Evolutionary conservation across 257 asterid genomes (phyloP), one percentile per base, ranked within the genome.

Genomic region (Rehmannia glutinosa): DNA sequence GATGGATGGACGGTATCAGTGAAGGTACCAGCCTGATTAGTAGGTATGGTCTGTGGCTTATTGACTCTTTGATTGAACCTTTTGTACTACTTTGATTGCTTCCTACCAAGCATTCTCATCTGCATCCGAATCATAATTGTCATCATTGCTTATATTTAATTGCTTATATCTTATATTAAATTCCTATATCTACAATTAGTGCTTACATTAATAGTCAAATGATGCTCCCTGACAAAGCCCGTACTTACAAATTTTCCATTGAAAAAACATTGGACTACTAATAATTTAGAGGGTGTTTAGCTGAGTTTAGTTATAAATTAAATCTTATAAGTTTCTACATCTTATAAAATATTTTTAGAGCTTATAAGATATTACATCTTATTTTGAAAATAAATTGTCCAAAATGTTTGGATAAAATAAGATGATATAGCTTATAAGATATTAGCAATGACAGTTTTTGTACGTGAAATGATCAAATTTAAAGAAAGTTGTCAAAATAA

Each of bases 31-130:
- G 32, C 32, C 47, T 30, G 1, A 3, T 45, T 35, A 16, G 64
- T 67, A 38, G 72, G 42, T 68, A 42, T 42, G 41, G 43, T 6
- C 45, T 8, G 32, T 54, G 47, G 35, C 33, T 42, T 41, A 42
- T 68, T 68, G 65, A 55, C 35, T 43, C 24, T 27, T 54, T 53
- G 19, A 66, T 21, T 53, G 15, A 39, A 35, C 54, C 16, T 42
- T 13, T 55, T 3, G 15, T 68, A 27, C 43, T 13, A 2, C 3
- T 67, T 63, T 63, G 16, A 10, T 45, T 67, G 36, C 47, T 7
- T 13, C 54, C 54, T 5, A 62, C 39, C 54, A 23, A 41, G 39
- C 43, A 23, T 19, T 19, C n/a, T n/a, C n/a, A n/a, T n/a, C n/a
- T n/a, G n/a, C n/a, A n/a, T n/a, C n/a, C 42, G 19, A 20, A 64